Evolutionary conservation across 2,329 filamentous ascomycete genomes (phyloP).

Genomic region (Fusarium euwallaceae): DNA sequence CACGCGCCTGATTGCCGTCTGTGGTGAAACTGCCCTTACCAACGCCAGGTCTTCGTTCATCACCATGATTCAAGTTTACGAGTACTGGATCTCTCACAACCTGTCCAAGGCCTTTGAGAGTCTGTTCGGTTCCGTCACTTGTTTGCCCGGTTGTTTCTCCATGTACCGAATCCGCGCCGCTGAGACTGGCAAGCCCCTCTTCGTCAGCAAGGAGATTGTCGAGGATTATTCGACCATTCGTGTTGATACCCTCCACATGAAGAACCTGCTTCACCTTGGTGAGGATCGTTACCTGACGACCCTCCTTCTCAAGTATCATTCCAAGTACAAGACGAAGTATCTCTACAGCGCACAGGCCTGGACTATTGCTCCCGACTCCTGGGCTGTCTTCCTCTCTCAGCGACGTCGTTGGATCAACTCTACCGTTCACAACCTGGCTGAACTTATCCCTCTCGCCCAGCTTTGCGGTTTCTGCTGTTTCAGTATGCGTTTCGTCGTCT

Average conservation of each 20-base stretch:
- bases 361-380: slow-evolving; percentile 97
- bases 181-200: slow-evolving; percentile 94
- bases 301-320: slow-evolving; percentile 90
- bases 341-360: slow-evolving; percentile 92
- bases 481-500: slow-evolving; percentile 98
- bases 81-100: slow-evolving; percentile 99
- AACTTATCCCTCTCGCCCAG: slow-evolving; percentile 92
- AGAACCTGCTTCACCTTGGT: slow-evolving; percentile 95
- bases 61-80: slow-evolving; percentile 99
- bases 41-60: slow-evolving; percentile 95
- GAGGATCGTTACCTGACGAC: slow-evolving; percentile 98
- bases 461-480: slow-evolving; percentile 99
- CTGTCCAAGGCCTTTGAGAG: slow-evolving; percentile 97
- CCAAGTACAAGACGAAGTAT: slow-evolving; percentile 98
- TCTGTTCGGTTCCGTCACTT: slow-evolving; percentile 96
- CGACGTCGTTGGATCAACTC: slow-evolving; percentile 99
- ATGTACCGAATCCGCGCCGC: slow-evolving; percentile 98
- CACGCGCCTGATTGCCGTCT: slow-evolving; percentile 91
- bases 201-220: slow-evolving; percentile 93
- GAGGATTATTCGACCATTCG: slow-evolving; percentile 91
- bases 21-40: slow-evolving; percentile 92
- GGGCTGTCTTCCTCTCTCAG: slow-evolving; percentile 95
- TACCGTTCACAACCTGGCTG: slow-evolving; percentile 96
- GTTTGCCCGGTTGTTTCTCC: slow-evolving; percentile 97
- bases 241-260: slow-evolving; percentile 98